Percentiles rank a stretch among this genome's conserved stretches.
Conservation (phyloP, 2,329 filamentous ascomycete genomes). For the Exophiala lecanii-corni region DNA sequence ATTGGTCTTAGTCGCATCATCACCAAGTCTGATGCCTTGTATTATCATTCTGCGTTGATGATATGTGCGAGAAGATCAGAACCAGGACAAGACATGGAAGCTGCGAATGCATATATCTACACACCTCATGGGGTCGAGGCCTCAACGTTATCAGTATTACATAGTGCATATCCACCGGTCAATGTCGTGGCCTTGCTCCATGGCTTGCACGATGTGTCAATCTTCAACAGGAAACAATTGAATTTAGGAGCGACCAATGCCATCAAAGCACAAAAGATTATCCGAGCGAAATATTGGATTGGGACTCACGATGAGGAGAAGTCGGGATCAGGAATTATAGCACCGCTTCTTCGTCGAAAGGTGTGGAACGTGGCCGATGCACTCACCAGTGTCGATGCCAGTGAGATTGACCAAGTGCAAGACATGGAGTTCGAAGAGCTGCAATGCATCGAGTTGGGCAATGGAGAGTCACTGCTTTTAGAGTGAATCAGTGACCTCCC, state of each 20-base stretch:
- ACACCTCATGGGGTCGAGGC: constrained; percentile 58
- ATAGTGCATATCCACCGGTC: constrained; percentile 43
- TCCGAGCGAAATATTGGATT: constrained; percentile 59
- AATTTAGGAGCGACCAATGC: constrained; percentile 63
- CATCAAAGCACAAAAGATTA: constrained; percentile 49
- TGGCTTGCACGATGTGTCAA: constrained; percentile 59
- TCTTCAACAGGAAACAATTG: constrained; percentile 49
- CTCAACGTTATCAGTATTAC: constrained; percentile 43
- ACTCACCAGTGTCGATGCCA: constrained; percentile 37
- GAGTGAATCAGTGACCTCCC: constrained; percentile 31
- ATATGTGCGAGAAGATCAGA: constrained; percentile 46
- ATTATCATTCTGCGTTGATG: constrained; percentile 60
- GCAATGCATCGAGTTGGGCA: constrained; percentile 49
- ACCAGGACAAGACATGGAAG: background rate
- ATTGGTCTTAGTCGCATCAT: constrained; percentile 57
- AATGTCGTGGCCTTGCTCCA: constrained; percentile 57
- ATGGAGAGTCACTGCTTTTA: constrained; percentile 53
- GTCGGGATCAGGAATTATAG: constrained; percentile 16
- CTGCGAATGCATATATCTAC: constrained; percentile 55
- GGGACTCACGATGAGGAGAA: constrained; percentile 51
- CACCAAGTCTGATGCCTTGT: constrained; percentile 51
- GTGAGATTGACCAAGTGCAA: constrained; percentile 24
- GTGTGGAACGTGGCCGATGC: constrained; percentile 37
- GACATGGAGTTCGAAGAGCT: background rate
- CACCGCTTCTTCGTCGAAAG: constrained; percentile 42